Conservation (phyloP, 2,329 filamentous ascomycete species). For the Pseudocercospora ulei region DNA sequence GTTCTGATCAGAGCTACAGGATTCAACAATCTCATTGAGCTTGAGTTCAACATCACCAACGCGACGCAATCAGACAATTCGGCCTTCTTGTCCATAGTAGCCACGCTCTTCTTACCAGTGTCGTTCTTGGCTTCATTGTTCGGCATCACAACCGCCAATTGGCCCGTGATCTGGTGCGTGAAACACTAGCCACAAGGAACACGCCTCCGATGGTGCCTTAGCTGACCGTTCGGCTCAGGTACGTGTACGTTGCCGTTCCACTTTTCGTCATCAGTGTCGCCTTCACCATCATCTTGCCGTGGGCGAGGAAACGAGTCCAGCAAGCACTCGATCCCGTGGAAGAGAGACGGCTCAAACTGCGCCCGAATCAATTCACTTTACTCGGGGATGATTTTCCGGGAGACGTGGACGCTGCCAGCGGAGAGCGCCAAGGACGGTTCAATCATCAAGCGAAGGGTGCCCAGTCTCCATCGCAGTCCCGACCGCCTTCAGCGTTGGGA, state of each 20-base stretch:
- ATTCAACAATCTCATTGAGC: constrained; percentile 35
- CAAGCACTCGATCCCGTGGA: constrained; percentile 27
- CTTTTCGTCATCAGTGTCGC: constrained; percentile 28
- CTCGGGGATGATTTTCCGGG: constrained; percentile 33
- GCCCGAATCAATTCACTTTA: constrained; percentile 31
- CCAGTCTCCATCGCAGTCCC: constrained; percentile 1
- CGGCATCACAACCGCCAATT: constrained; percentile 33
- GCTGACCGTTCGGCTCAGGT: constrained; percentile 12
- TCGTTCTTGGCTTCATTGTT: constrained; percentile 34
- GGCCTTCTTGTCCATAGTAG: constrained; percentile 32
- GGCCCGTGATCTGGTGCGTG: constrained; percentile 26
- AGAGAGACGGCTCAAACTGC: constrained; percentile 23
- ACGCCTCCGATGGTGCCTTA: neutral
- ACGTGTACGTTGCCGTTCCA: constrained; percentile 32
- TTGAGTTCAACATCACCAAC: constrained; percentile 37
- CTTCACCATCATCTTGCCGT: constrained; percentile 30
- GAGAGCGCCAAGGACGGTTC: constrained; percentile 13
- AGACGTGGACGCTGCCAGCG: constrained; percentile 22
- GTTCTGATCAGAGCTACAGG: constrained; percentile 14
- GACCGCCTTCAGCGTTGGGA: constrained; percentile 2
- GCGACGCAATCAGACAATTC: constrained; percentile 33
- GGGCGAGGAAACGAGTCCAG: constrained; percentile 26
- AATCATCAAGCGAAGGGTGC: constrained; percentile 12
- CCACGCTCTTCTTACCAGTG: constrained; percentile 33
- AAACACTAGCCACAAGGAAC: neutral